Percentiles rank a stretch among this genome's conserved stretches.
Evolutionary conservation across 2,329 filamentous ascomycete genomes (phyloP).

Genomic region (Mycogone perniciosa): DNA sequence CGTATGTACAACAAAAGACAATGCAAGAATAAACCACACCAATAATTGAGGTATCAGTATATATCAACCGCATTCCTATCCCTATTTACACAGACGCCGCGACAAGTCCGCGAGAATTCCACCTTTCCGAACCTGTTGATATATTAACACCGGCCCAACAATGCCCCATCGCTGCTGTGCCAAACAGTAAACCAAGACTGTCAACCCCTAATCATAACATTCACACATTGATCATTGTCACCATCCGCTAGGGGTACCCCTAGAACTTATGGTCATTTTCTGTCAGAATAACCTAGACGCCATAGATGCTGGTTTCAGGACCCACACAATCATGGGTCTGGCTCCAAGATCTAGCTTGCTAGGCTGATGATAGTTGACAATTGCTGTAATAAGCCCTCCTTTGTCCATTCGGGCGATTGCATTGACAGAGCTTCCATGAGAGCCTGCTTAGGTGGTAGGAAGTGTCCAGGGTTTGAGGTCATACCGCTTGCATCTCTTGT

Average conservation of each 20-base stretch:
- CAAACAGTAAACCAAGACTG: constrained; percentile 10
- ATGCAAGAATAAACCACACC: constrained; percentile 9
- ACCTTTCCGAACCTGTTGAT: constrained; percentile 14
- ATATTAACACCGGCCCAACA: constrained; percentile 14
- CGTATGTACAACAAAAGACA: constrained; percentile 15
- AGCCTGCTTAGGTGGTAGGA: constrained; percentile 60
- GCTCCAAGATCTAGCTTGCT: constrained; percentile 9
- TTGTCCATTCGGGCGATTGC: constrained; percentile 54
- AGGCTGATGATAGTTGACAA: constrained; percentile 50
- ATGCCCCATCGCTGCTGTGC: constrained; percentile 18
- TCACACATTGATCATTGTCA: constrained; percentile 14
- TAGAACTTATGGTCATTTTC: background rate
- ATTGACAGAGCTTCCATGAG: constrained; percentile 63
- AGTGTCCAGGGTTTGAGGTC: constrained; percentile 49
- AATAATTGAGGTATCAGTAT: constrained; percentile 21
- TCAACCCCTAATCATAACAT: constrained; percentile 11
- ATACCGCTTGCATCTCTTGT: constrained; percentile 50
- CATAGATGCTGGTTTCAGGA: background rate
- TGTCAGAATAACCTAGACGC: background rate
- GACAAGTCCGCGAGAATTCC: constrained; percentile 10
- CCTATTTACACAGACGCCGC: constrained; percentile 20
- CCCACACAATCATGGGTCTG: background rate
- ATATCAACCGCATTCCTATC: constrained; percentile 15
- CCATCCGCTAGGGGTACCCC: background rate
- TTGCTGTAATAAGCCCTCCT: constrained; percentile 61